phyloP scores from a whole-genome alignment of 2,329 filamentous ascomycete species.

The Dactylellina haptotyla region DNA sequence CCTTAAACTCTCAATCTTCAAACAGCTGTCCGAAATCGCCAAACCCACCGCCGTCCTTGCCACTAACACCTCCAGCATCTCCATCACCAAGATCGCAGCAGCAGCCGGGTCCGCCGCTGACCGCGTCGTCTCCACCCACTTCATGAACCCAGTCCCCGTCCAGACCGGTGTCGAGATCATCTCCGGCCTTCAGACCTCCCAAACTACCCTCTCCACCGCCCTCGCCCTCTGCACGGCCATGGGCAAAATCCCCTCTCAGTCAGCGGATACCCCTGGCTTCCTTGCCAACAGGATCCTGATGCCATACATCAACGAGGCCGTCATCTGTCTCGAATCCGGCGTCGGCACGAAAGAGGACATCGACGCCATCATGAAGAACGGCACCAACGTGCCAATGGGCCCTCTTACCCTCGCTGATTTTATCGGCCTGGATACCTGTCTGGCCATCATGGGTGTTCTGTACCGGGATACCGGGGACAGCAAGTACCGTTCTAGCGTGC shows the following conservation, averaged over 20 bases:
- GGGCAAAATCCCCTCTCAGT: slow-evolving; percentile 90
- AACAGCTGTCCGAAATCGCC: slow-evolving; percentile 80
- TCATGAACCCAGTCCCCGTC: slow-evolving; percentile 98
- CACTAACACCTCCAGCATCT: slow-evolving; percentile 98
- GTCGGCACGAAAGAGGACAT: slow-evolving; percentile 91
- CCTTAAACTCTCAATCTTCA: slow-evolving; percentile 89
- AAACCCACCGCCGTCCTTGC: slow-evolving; percentile 87
- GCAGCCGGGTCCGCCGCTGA: slow-evolving; percentile 81
- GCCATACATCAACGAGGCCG: slow-evolving; percentile 98
- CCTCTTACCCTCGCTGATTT: slow-evolving; percentile 94
- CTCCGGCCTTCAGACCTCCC: slow-evolving; percentile 87
- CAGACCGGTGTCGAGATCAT: slow-evolving; percentile 99
- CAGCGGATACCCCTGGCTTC: slow-evolving; percentile 91
- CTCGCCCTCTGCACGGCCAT: slow-evolving; percentile 87
- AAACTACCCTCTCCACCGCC: slow-evolving; percentile 81
- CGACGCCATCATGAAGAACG: slow-evolving; percentile 98
- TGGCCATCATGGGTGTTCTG: slow-evolving; percentile 96
- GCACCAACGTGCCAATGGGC: slow-evolving; percentile 98
- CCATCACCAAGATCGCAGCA: slow-evolving; percentile 87
- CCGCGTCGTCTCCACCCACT: slow-evolving; percentile 93
- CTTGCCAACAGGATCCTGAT: slow-evolving; percentile 96
- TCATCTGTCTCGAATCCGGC: slow-evolving; percentile 94
- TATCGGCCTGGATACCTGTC: slow-evolving; percentile 93
- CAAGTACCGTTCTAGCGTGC: slow-evolving; percentile 90
- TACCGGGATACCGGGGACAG: slow-evolving; percentile 91